These are phyloP conservation scores for Neodidymelliopsis sp. DNA, from an alignment of 2,329 filamentous ascomycete genomes.

Conservation along the genomic window DNA sequence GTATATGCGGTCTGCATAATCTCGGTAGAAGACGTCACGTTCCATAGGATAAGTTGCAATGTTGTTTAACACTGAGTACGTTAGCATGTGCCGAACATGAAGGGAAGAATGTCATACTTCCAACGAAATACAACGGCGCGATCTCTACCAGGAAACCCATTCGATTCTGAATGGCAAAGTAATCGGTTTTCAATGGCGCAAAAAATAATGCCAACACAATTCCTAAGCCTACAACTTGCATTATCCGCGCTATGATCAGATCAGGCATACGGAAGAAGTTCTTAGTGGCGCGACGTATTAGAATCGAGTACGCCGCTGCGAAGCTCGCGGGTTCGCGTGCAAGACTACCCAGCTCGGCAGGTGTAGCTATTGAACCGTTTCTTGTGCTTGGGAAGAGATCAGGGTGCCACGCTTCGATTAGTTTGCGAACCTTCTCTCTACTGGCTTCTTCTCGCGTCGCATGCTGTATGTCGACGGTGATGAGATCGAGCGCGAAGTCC, in stretches of 20 bases:
- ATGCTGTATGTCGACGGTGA: slow-evolving; percentile 77
- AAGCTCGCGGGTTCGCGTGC: slow-evolving; percentile 70
- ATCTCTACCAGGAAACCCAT: slow-evolving; percentile 78
- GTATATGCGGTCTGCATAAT: slow-evolving; percentile 77
- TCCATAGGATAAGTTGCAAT: slow-evolving; percentile 76
- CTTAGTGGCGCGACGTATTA: slow-evolving; percentile 71
- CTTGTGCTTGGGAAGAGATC: slow-evolving; percentile 35
- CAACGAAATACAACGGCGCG: slow-evolving; percentile 74
- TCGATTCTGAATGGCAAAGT: slow-evolving; percentile 74
- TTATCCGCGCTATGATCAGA: slow-evolving; percentile 45
- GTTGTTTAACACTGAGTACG: slow-evolving; percentile 69
- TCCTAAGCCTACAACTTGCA: slow-evolving; percentile 49
- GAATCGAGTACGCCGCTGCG: slow-evolving; percentile 68
- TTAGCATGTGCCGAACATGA: not conserved
- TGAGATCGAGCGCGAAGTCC: slow-evolving; percentile 78
- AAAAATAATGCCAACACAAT: slow-evolving; percentile 62
- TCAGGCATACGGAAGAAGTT: slow-evolving; percentile 59
- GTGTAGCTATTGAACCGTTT: slow-evolving; percentile 62
- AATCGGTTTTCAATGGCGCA: slow-evolving; percentile 73
- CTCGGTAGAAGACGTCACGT: slow-evolving; percentile 78
- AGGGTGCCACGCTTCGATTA: slow-evolving; percentile 67
- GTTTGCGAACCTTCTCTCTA: slow-evolving; percentile 65
- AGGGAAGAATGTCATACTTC: slow-evolving; percentile 55
- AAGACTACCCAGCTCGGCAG: slow-evolving; percentile 75
- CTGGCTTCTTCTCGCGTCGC: slow-evolving; percentile 68